These are phyloP conservation scores for Xerocomellus amylosporus DNA, from an alignment of 768 basidiomycete species.

Conservation along the genomic window DNA sequence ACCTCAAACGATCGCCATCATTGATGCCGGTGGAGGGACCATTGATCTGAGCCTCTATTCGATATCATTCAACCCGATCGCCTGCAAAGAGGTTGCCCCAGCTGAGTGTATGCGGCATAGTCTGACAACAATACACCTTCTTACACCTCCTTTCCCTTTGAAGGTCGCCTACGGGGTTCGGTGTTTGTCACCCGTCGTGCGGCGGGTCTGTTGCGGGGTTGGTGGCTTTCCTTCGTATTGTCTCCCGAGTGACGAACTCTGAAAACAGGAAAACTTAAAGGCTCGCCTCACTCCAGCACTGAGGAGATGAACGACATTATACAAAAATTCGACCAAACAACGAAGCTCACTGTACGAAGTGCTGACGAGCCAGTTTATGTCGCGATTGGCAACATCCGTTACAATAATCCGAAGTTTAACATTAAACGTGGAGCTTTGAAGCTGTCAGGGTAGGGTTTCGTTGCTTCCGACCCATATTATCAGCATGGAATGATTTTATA, in stretches of 20 bases:
- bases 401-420: background rate
- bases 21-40: slow-evolving; percentile 43
- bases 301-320: slow-evolving; percentile 5
- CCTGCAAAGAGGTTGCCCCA: slow-evolving; percentile 34
- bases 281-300: background rate
- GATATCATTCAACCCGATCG: slow-evolving; percentile 16
- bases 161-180: slow-evolving; percentile 46
- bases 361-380: background rate
- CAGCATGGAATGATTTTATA: background rate
- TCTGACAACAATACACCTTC: background rate
- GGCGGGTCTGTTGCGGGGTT: slow-evolving; percentile 34
- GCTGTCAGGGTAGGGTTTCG: slow-evolving; percentile 3
- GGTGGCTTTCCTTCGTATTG: background rate
- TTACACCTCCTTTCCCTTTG: background rate
- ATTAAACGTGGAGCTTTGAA: slow-evolving; percentile 6
- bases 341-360: slow-evolving; percentile 6
- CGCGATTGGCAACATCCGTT: background rate
- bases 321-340: slow-evolving; percentile 7
- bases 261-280: slow-evolving; percentile 7
- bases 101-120: slow-evolving; percentile 23
- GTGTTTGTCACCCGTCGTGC: slow-evolving; percentile 46
- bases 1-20: slow-evolving; percentile 35
- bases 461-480: background rate
- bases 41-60: slow-evolving; percentile 38
- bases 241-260: background rate